Evolutionary conservation across 2,329 filamentous ascomycete species (phyloP).

Genomic region (Neodidymelliopsis sp.): DNA sequence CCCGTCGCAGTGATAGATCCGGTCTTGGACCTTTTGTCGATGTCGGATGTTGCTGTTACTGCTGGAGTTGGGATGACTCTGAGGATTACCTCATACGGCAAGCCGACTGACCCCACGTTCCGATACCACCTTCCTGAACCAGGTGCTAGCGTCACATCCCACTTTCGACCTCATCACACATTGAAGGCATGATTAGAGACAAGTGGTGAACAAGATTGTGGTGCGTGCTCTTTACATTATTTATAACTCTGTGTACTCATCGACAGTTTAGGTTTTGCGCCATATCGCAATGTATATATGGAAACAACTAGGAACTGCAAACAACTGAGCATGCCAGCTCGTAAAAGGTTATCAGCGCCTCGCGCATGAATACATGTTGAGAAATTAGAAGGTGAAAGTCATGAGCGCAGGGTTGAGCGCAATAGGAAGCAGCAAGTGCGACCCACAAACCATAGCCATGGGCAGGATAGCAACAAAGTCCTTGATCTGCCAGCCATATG

Average conservation of each 20-base stretch:
- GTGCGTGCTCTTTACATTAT: slow-evolving; percentile 15
- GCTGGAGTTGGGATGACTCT: neutral
- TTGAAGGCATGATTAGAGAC: too few relatives aligned
- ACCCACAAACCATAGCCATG: slow-evolving; percentile 74
- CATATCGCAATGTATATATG: slow-evolving; percentile 8
- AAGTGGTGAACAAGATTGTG: neutral
- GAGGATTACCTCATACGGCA: slow-evolving; percentile 9
- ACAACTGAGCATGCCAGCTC: slow-evolving; percentile 12
- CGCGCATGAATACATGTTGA: neutral
- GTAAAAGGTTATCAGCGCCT: slow-evolving; percentile 6
- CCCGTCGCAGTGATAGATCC: neutral
- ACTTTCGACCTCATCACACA: too few relatives aligned
- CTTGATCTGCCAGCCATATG: slow-evolving; percentile 60
- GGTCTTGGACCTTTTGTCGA: slow-evolving; percentile 1
- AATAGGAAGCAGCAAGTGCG: slow-evolving; percentile 73
- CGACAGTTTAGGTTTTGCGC: neutral
- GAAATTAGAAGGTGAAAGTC: slow-evolving; percentile 74
- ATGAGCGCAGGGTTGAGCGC: slow-evolving; percentile 77
- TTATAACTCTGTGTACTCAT: slow-evolving; percentile 8
- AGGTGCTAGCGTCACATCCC: slow-evolving; percentile 6
- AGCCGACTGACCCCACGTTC: slow-evolving; percentile 15
- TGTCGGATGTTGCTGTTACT: neutral
- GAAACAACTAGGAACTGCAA: neutral
- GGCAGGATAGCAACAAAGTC: slow-evolving; percentile 73
- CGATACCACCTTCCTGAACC: slow-evolving; percentile 20